Conservation (phyloP, 208 protist genomes). For the Trypanosoma cruzi region DNA sequence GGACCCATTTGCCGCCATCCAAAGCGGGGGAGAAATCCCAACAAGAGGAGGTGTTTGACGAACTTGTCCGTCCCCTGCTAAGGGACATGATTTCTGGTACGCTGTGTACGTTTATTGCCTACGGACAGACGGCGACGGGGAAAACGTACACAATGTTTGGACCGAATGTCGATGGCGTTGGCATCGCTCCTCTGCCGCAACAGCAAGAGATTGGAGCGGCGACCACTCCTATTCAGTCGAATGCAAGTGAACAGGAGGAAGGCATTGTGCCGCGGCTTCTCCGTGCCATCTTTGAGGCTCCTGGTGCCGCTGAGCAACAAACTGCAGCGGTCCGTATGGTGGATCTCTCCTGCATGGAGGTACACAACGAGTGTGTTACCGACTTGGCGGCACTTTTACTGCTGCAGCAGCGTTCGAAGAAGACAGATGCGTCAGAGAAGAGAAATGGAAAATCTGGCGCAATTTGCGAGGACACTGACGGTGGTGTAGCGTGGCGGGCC, state of each 20-base stretch:
- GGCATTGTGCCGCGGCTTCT: conserved; percentile 69
- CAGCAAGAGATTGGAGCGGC: background rate
- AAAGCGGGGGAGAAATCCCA: background rate
- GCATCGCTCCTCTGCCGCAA: background rate
- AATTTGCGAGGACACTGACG: background rate
- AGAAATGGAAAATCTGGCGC: background rate
- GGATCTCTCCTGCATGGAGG: conserved; percentile 71
- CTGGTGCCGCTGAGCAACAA: background rate
- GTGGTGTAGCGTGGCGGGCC: background rate
- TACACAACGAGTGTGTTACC: conserved; percentile 78
- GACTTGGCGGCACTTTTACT: conserved; percentile 68
- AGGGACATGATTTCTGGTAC: conserved; percentile 15
- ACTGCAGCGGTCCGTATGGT: conserved; percentile 25
- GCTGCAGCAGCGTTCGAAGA: conserved; percentile 8
- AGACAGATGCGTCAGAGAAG: background rate
- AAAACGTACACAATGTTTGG: conserved; percentile 90
- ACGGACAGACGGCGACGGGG: conserved; percentile 82
- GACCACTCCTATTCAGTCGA: background rate
- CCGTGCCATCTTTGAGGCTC: conserved; percentile 35
- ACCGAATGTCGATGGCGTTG: conserved; percentile 3
- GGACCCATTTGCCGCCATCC: background rate
- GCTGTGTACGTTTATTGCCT: conserved; percentile 56
- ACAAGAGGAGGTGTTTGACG: conserved; percentile 19
- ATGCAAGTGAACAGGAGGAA: conserved; percentile 11
- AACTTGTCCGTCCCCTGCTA: conserved; percentile 15